Evolutionary conservation across 441 rosid genomes (phyloP), one percentile per base, ranked within the genome.

Genomic region (Adansonia grandidieri): DNA sequence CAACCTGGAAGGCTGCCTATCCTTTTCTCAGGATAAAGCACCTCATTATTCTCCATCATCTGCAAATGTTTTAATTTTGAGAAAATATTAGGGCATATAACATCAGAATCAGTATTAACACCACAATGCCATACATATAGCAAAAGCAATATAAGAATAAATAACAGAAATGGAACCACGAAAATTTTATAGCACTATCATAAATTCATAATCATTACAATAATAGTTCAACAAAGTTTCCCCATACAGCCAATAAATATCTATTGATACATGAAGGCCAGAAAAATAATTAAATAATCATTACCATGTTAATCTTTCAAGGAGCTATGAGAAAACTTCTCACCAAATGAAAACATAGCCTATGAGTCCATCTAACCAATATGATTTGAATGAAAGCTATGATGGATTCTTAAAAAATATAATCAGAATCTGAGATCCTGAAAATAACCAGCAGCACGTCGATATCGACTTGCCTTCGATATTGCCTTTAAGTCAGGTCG

Each of bases 401-500:
- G 47, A 37, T n/a, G 63, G 15, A 32, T 71, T 71, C 24, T 53
- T 53, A 32, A 71, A 53, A 28, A 15, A 9, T 32, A 64, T 37
- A 64, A 14, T 10, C 10, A 63, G 45, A 64, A 77, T 72, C 48
- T 28, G 47, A 73, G 67, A 20, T 65, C 44, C 24, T 50, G 9
- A 72, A 76, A 79, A 24, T 44, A 75, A 53, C 32, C 2, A 20
- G 45, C 62, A 66, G 20, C 66, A 40, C 11, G 19, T 56, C 3
- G 2, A 6, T 15, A 28, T 44, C 57, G 5, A 85, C 92, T 78
- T 91, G 81, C 99, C 95, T 87, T 84, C 17, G 93, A 61, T 69
- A 89, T 37, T 22, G 93, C 97, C 87, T 94, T 96, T 80, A 92
- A 76, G 80, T 96, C 98, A 54, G 99, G 94, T 79, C 99, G 90